These are phyloP conservation scores for Penicillium psychrosexuale DNA, from an alignment of 2,329 filamentous ascomycete species.

Conservation along the genomic window DNA sequence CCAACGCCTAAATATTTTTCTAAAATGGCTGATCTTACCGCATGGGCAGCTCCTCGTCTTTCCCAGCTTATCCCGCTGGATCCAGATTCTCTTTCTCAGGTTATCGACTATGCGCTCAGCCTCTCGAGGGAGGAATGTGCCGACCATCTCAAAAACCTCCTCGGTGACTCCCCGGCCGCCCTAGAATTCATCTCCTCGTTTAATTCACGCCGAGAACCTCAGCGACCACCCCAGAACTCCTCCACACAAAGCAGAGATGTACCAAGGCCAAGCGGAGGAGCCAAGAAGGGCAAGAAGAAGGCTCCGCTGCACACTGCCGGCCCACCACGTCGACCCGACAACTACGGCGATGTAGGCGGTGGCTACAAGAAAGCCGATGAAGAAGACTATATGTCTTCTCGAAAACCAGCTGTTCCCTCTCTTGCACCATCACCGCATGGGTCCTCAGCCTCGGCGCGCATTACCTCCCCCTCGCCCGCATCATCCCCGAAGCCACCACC, in stretches of 20 bases:
- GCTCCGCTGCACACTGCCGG: constrained; percentile 59
- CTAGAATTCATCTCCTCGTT: constrained; percentile 70
- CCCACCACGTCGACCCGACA: constrained; percentile 60
- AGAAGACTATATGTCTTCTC: constrained; percentile 66
- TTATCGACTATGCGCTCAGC: constrained; percentile 75
- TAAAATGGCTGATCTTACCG: constrained; percentile 33
- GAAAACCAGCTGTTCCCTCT: constrained; percentile 44
- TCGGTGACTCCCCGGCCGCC: constrained; percentile 77
- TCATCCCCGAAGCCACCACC: constrained; percentile 52
- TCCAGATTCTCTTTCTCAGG: constrained; percentile 76
- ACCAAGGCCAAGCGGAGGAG: constrained; percentile 2
- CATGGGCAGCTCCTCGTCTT: constrained; percentile 68
- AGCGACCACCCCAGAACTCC: constrained; percentile 25
- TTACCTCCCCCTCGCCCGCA: constrained; percentile 38
- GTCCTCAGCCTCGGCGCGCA: constrained; percentile 46
- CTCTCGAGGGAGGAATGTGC: constrained; percentile 74
- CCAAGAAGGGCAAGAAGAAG: constrained; percentile 54
- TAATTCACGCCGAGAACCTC: constrained; percentile 60
- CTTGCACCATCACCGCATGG: constrained; percentile 36
- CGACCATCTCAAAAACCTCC: constrained; percentile 80
- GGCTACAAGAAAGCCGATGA: constrained; percentile 72
- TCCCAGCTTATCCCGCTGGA: constrained; percentile 79
- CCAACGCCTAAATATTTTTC: neutral
- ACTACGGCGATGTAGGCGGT: constrained; percentile 62
- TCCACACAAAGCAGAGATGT: constrained; percentile 7